These are phyloP conservation scores for Colletotrichum sp. DNA, from an alignment of 2,329 filamentous ascomycete species.

Conservation along the genomic window DNA sequence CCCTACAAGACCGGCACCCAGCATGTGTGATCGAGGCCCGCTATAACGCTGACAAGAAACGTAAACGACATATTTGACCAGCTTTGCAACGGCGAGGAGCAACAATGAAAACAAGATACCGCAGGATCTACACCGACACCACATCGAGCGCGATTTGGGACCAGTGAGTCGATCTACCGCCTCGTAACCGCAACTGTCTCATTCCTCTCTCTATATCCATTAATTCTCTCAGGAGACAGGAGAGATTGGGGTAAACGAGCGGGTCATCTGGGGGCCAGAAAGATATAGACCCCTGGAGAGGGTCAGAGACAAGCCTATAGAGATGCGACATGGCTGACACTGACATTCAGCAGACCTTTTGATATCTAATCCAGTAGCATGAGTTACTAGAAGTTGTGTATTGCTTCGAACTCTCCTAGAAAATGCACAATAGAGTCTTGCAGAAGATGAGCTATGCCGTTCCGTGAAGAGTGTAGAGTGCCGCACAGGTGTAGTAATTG, in stretches of 20 bases:
- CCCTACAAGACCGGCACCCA: not conserved
- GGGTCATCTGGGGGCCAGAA: not conserved
- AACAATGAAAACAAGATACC: not conserved
- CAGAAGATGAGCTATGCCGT: not conserved
- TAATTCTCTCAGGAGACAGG: not conserved
- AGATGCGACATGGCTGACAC: not conserved
- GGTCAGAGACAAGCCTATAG: not conserved
- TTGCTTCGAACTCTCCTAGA: not conserved
- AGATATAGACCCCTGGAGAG: not conserved
- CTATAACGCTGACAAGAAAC: not conserved
- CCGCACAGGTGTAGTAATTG: not conserved
- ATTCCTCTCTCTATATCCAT: too few relatives aligned
- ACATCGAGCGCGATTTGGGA: not conserved
- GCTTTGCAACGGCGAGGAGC: not conserved
- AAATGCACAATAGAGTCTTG: not conserved
- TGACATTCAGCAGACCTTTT: not conserved
- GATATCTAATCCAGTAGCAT: not conserved
- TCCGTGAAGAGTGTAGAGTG: not conserved
- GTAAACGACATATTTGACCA: not conserved
- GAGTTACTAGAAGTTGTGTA: not conserved
- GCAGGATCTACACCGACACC: not conserved
- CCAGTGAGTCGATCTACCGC: not conserved
- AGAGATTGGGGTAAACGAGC: not conserved
- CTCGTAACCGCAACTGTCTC: not conserved
- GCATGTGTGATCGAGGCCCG: not conserved